phyloP scores from a whole-genome alignment of 805 yeast species.

The Kuraishia borneana region DNA sequence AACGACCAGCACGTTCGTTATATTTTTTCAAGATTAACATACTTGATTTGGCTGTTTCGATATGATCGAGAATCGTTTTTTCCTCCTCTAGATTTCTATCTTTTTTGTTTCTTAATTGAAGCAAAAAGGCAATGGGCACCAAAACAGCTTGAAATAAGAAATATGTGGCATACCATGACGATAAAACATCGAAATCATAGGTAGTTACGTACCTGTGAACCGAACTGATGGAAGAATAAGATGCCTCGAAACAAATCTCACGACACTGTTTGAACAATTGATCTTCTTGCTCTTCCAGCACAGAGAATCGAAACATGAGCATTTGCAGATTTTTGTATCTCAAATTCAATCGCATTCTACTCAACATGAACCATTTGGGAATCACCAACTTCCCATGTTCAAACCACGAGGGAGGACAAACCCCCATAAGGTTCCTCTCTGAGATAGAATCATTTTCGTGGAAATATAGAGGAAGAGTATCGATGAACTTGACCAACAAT shows the following conservation, averaged over 20 bases:
- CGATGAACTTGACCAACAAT: background rate
- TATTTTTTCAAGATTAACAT: conserved; percentile 24
- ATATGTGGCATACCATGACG: conserved; percentile 53
- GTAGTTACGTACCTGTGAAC: conserved; percentile 26
- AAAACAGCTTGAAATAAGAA: conserved; percentile 53
- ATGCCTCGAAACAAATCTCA: conserved; percentile 33
- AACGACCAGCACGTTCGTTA: conserved; percentile 33
- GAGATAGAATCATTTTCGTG: conserved; percentile 1
- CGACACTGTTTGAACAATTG: conserved; percentile 26
- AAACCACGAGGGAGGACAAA: conserved; percentile 7
- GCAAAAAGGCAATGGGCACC: conserved; percentile 40
- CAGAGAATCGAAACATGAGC: conserved; percentile 35
- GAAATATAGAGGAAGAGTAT: conserved; percentile 1
- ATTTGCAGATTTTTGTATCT: conserved; percentile 45
- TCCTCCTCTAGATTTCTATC: background rate
- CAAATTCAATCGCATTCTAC: conserved; percentile 46
- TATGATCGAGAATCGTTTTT: conserved; percentile 9
- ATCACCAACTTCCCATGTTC: conserved; percentile 5
- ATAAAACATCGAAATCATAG: conserved; percentile 3
- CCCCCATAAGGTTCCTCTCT: conserved; percentile 10
- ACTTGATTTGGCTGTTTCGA: conserved; percentile 29
- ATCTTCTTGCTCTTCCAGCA: conserved; percentile 27
- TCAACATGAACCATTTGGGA: conserved; percentile 43
- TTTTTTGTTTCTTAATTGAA: background rate
- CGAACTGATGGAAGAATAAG: conserved; percentile 40